Conservation (phyloP, 2,329 filamentous ascomycete species). For the Aspergillus proliferans region DNA sequence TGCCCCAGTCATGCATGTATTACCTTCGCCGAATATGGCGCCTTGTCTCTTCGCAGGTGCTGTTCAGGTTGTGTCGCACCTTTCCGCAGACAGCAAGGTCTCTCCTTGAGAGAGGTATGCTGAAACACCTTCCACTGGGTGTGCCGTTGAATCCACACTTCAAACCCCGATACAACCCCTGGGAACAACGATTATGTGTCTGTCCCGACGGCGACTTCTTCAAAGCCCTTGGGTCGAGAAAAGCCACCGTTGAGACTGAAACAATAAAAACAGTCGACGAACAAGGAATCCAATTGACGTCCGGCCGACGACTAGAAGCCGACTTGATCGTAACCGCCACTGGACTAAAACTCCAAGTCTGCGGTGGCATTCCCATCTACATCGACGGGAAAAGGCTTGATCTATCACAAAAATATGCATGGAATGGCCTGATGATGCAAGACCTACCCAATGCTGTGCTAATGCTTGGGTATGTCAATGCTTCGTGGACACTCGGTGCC, state of each 20-base stretch:
- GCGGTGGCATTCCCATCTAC: conserved; percentile 20
- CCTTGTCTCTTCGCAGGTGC: conserved; percentile 41
- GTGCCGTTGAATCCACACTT: conserved; percentile 51
- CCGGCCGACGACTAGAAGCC: conserved; percentile 25
- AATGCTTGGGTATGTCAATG: conserved; percentile 31
- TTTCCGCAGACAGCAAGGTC: conserved; percentile 46
- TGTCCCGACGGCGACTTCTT: conserved; percentile 54
- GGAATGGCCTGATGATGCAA: conserved; percentile 32
- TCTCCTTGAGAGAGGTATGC: conserved; percentile 39
- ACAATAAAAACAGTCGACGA: conserved; percentile 43
- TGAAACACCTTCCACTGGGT: conserved; percentile 43
- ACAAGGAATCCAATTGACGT: conserved; percentile 41
- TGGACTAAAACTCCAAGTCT: conserved; percentile 28
- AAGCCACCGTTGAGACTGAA: conserved; percentile 46
- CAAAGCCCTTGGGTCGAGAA: conserved; percentile 41
- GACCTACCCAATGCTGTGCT: conserved; percentile 32
- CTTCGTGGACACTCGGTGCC: conserved; percentile 33
- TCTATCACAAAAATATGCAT: conserved; percentile 22
- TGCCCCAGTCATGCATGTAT: conserved; percentile 3
- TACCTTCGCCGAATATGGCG: conserved; percentile 35
- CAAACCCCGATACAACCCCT: conserved; percentile 55
- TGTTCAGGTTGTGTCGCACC: conserved; percentile 43
- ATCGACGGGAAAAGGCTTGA: conserved; percentile 23
- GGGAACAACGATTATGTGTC: conserved; percentile 68
- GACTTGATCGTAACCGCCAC: conserved; percentile 37